These are phyloP conservation scores for Beauveria bassiana DNA, from an alignment of 2,329 filamentous ascomycete genomes.

Conservation along the genomic window DNA sequence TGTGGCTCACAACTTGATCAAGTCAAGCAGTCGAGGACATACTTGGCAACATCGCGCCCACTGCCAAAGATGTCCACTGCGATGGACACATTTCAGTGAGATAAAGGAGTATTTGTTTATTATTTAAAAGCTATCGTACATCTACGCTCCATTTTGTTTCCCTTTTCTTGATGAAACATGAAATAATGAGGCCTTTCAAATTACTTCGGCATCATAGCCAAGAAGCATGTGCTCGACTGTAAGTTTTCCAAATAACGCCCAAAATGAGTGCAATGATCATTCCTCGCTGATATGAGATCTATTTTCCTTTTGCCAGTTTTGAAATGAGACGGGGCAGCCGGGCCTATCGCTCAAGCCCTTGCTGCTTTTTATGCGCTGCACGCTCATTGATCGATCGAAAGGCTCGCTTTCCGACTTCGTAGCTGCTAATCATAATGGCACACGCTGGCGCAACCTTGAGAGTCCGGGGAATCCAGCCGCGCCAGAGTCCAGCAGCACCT, in stretches of 20 bases:
- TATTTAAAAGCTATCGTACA: slow-evolving; percentile 4
- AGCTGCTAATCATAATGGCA: slow-evolving; percentile 98
- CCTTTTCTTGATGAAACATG: not conserved
- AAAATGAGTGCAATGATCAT: not conserved
- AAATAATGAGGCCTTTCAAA: not conserved
- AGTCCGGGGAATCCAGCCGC: slow-evolving; percentile 83
- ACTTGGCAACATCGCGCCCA: too few species aligned
- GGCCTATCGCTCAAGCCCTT: not conserved
- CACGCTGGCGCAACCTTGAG: slow-evolving; percentile 94
- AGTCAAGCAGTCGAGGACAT: too few species aligned
- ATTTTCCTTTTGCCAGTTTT: not conserved
- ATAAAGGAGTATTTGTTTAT: not conserved
- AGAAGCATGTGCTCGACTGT: not conserved
- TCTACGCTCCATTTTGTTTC: not conserved
- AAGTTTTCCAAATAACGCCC: slow-evolving; percentile 5
- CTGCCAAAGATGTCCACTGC: not conserved
- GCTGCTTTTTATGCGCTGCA: slow-evolving; percentile 11
- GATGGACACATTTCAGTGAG: not conserved
- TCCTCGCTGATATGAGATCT: not conserved
- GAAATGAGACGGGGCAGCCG: not conserved
- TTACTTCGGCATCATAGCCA: not conserved
- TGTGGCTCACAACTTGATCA: not conserved
- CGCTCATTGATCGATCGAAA: slow-evolving; percentile 66
- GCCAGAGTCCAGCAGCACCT: slow-evolving; percentile 74
- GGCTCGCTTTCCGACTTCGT: slow-evolving; percentile 89